Base-by-base conservation (phyloP, 306 rosid species). In the Gastrolobium bilobum region DNA sequence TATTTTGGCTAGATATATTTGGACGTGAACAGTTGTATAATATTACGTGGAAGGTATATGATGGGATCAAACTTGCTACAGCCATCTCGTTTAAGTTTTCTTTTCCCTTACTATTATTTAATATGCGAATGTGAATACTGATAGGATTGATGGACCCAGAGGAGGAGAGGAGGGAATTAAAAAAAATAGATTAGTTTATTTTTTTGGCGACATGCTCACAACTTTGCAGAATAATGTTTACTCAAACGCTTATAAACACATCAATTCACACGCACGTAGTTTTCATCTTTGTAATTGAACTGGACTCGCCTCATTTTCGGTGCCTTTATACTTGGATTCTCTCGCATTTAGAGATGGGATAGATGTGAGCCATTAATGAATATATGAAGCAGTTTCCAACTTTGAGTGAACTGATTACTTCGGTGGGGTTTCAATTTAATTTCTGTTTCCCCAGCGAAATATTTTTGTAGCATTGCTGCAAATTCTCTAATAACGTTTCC, bases 11-110 rank as follows among this genome's bases (percentile, higher is more conserved):
- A 73, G 81, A 76, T 37, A 65, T 72, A 74, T 82, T 79, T 86
- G 78, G 77, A 68, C 74, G 75, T 83, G 54, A 62, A 66, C 82
- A 74, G 50, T 62, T 85, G 93, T 90, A 83, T 86, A 84, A 84
- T 82, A 85, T 75, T 79, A 65, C 86, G 57, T 77, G 80, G 63
- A 78, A 58, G 72, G 43, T 76, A 72, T 71, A 71, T 60, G 85
- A 68, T 51, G 75, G 69, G 13, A 59, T 38, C 30, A 52, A 65
- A 54, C 80, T 51, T 53, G 52, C 51, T 64, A 5, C 76, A 51
- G 37, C 30, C 31, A 14, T 61, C 72, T 38, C 29, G 66, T 61
- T 43, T 43, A 47, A 61, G 60, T 37, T 29, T 53, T 71, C 57
- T 62, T 62, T 60, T 68, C 15, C 15, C 52, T 50, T 58, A 14